Evolutionary conservation across 805 yeast genomes (phyloP).

Genomic region (Kazachstania bromeliacearum): DNA sequence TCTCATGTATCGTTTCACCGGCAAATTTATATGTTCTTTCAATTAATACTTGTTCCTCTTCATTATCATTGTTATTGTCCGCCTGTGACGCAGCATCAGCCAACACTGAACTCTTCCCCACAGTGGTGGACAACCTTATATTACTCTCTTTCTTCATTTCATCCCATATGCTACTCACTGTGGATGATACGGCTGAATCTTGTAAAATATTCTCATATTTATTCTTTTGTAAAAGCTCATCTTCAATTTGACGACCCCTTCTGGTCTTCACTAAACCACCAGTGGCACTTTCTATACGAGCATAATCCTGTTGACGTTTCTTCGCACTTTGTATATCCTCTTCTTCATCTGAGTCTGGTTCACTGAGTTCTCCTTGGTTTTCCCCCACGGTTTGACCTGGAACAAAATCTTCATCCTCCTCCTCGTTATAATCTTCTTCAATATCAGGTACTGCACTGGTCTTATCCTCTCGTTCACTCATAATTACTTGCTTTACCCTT

Average conservation of each 20-base stretch:
- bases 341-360: slow-evolving; percentile 30
- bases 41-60: slow-evolving; percentile 54
- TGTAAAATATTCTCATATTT: slow-evolving; percentile 25
- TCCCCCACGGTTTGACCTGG: slow-evolving; percentile 18
- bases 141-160: slow-evolving; percentile 35
- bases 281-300: slow-evolving; percentile 42
- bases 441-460: slow-evolving; percentile 8
- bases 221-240: slow-evolving; percentile 18
- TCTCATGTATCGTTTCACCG: slow-evolving; percentile 70
- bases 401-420: slow-evolving; percentile 34
- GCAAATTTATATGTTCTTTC: slow-evolving; percentile 81
- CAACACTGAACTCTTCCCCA: slow-evolving; percentile 20
- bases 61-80: background rate
- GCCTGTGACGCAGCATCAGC: slow-evolving; percentile 9
- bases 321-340: slow-evolving; percentile 18
- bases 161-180: slow-evolving; percentile 47
- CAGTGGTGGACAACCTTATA: slow-evolving; percentile 16
- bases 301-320: slow-evolving; percentile 34
- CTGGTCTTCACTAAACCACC: slow-evolving; percentile 70
- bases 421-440: slow-evolving; percentile 27
- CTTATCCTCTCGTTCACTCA: background rate
- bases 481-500: background rate
- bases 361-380: slow-evolving; percentile 19
- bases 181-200: slow-evolving; percentile 27
- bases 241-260: slow-evolving; percentile 45